These are phyloP conservation scores for Marchantia polymorpha DNA, from an alignment of 225 moss, liverwort and hornwort genomes.

Conservation along the genomic window DNA sequence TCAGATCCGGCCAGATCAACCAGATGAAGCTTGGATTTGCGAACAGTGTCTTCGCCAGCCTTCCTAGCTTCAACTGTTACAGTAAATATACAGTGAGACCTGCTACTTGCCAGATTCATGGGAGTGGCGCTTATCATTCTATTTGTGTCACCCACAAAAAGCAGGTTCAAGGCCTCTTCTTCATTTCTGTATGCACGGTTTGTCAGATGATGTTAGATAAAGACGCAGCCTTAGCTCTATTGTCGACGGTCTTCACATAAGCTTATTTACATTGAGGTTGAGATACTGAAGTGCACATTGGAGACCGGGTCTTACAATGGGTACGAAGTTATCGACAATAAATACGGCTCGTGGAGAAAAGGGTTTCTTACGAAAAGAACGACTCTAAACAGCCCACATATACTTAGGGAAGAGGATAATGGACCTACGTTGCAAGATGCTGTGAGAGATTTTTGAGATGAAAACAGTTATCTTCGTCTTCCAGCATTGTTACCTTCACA, in stretches of 20 bases:
- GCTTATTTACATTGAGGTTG: too few relatives aligned
- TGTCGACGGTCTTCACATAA: too few relatives aligned
- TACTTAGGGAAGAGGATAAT: slow-evolving; percentile 13
- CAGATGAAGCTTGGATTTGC: slow-evolving; percentile 77
- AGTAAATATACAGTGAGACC: slow-evolving; percentile 85
- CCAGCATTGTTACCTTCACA: slow-evolving; percentile 72
- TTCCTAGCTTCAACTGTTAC: slow-evolving; percentile 65
- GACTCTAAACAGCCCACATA: too few relatives aligned
- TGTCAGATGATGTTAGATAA: neutral
- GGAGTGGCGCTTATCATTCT: slow-evolving; percentile 81
- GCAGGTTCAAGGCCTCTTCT: slow-evolving; percentile 83
- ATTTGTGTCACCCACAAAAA: slow-evolving; percentile 85
- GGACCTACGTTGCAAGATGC: slow-evolving; percentile 84
- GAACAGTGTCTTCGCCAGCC: slow-evolving; percentile 68
- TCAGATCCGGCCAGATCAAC: slow-evolving; percentile 89
- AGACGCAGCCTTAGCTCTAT: too few relatives aligned
- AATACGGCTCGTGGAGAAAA: too few relatives aligned
- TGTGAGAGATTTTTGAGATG: slow-evolving; percentile 83
- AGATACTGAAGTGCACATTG: too few relatives aligned
- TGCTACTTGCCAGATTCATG: slow-evolving; percentile 84
- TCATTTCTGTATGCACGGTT: slow-evolving; percentile 52
- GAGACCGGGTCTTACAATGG: too few relatives aligned
- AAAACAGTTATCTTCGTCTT: slow-evolving; percentile 73
- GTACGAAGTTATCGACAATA: too few relatives aligned
- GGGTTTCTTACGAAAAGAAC: too few relatives aligned